A percentile compares a stretch with the other conserved stretches of the same genome.
Evolutionary conservation across 768 basidiomycete genomes (phyloP).

Genomic region (Lentinus brumalis): DNA sequence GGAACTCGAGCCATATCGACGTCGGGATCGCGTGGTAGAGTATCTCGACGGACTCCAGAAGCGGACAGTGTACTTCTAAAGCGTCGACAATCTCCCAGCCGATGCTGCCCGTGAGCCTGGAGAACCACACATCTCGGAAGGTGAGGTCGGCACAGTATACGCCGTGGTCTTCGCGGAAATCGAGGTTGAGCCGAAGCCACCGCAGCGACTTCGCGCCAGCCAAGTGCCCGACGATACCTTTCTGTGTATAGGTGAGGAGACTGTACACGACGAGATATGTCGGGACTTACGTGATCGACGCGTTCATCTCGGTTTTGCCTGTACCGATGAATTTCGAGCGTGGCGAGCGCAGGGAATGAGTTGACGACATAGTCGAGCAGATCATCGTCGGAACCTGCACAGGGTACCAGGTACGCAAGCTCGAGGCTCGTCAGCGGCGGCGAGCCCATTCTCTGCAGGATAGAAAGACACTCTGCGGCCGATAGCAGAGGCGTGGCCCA

Average conservation of each 20-base stretch:
- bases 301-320: neutral
- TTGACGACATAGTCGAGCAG: neutral
- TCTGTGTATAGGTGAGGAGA: neutral
- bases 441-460: neutral
- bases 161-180: neutral
- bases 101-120: neutral
- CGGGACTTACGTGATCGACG: neutral
- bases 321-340: neutral
- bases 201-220: neutral
- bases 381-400: neutral
- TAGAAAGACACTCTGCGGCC: neutral
- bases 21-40: neutral
- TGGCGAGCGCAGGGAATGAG: neutral
- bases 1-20: neutral
- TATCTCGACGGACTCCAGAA: neutral
- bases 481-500: too few species aligned
- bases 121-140: neutral
- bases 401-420: neutral
- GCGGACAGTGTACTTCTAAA: neutral
- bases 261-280: neutral
- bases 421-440: neutral
- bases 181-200: neutral
- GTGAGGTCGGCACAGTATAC: neutral
- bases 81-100: neutral
- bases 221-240: neutral